Conservation (phyloP, 1,284 basidiomycete genomes). For the Cystobasidium sp. region DNA sequence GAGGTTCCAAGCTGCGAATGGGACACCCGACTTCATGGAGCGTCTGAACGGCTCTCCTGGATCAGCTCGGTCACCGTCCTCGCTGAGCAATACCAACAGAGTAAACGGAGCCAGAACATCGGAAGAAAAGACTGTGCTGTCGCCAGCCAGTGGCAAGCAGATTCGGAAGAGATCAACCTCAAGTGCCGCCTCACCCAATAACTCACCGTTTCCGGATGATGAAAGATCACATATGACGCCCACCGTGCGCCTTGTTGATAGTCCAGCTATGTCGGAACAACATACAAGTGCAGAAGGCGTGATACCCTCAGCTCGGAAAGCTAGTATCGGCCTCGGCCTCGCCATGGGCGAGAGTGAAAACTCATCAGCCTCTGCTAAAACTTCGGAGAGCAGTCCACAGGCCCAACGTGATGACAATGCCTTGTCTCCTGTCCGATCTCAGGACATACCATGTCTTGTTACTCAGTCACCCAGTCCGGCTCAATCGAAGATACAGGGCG, state of each 20-base stretch:
- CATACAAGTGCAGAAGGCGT: not conserved
- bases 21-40: not conserved
- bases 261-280: not conserved
- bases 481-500: not conserved
- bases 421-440: not conserved
- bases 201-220: not conserved
- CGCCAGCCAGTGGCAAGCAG: slow-evolving; percentile 22
- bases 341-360: not conserved
- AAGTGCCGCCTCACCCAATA: not conserved
- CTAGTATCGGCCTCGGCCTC: slow-evolving; percentile 25
- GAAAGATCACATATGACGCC: not conserved
- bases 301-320: not conserved
- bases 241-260: slow-evolving; percentile 4
- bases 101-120: slow-evolving; percentile 1
- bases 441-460: slow-evolving; percentile 12
- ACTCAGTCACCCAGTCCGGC: slow-evolving; percentile 40
- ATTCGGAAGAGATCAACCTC: slow-evolving; percentile 25
- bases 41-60: not conserved
- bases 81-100: not conserved
- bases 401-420: not conserved
- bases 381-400: not conserved
- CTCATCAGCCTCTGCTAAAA: not conserved
- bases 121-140: not conserved
- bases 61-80: not conserved
- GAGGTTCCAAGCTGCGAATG: slow-evolving; percentile 7